These are phyloP conservation scores for Alternaria rosae DNA, from an alignment of 2,329 filamentous ascomycete genomes.

Conservation along the genomic window DNA sequence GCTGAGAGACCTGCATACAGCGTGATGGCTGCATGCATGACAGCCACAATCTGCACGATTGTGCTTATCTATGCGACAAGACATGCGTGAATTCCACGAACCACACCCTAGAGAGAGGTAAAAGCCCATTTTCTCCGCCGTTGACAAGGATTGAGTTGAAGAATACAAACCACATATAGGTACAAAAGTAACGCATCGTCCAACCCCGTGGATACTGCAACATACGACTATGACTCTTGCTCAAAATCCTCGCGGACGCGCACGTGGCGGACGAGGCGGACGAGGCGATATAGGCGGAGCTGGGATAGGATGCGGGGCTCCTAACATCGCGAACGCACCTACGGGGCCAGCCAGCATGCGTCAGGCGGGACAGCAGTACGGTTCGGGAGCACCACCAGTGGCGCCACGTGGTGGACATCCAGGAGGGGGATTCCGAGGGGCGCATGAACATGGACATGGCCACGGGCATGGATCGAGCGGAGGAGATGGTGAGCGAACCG, in stretches of 20 bases:
- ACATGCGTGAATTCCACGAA: neutral
- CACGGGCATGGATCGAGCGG: too few species aligned
- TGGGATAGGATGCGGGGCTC: too few species aligned
- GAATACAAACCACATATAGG: neutral
- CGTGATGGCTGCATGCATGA: neutral
- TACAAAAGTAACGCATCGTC: neutral
- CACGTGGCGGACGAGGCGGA: too few species aligned
- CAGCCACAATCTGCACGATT: neutral
- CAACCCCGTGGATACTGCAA: neutral
- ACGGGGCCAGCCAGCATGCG: neutral
- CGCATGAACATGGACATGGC: too few species aligned
- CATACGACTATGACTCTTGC: neutral
- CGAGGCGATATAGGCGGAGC: too few species aligned
- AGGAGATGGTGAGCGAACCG: too few species aligned
- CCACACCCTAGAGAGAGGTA: neutral
- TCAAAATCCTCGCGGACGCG: too few species aligned
- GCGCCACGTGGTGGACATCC: too few species aligned
- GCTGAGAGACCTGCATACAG: neutral
- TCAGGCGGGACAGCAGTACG: too few species aligned
- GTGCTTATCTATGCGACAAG: neutral
- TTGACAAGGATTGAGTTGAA: neutral
- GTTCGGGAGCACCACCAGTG: too few species aligned
- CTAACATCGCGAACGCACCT: too few species aligned
- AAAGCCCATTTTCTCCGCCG: neutral
- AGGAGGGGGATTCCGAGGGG: too few species aligned